phyloP scores from a whole-genome alignment of 169 alveolate genomes.

The Plasmodium inui region DNA sequence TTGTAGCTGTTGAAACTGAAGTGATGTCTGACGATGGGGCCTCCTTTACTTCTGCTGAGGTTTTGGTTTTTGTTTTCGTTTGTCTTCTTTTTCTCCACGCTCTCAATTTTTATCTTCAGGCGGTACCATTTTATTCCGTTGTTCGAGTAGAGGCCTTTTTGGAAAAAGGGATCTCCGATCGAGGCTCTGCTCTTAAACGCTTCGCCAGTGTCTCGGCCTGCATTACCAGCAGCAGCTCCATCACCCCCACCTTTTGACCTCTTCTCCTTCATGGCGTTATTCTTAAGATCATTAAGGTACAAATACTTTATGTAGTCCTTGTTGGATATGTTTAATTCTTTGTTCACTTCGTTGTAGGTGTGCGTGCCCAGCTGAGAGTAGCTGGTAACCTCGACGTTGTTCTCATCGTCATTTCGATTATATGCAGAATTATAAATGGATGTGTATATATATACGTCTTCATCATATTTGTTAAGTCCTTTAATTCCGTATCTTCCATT shows the following conservation, averaged over 20 bases:
- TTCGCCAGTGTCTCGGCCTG: not conserved
- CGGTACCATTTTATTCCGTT: conserved; percentile 63
- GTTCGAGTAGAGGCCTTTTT: conserved; percentile 1
- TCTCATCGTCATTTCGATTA: conserved; percentile 13
- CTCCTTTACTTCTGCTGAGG: not conserved
- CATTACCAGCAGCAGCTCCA: not conserved
- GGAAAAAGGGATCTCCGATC: not conserved
- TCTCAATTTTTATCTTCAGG: conserved; percentile 53
- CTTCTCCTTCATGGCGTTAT: not conserved
- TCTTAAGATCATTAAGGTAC: conserved; percentile 15
- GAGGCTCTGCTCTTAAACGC: not conserved
- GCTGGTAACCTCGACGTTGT: not conserved
- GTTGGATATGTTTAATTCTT: conserved; percentile 1
- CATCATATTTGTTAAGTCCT: not conserved
- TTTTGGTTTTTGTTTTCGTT: not conserved
- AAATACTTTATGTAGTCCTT: conserved; percentile 18
- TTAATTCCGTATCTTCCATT: not conserved
- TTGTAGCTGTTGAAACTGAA: not conserved
- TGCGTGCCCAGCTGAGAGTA: conserved; percentile 1
- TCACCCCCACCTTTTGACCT: not conserved
- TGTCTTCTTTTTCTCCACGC: conserved; percentile 32
- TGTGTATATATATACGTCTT: conserved; percentile 52
- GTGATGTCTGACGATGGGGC: not conserved
- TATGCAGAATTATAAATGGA: conserved; percentile 42
- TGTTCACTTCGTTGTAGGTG: not conserved